Conservation (phyloP, 1,139 yeast genomes). For the Yamadazyma trypodendri region DNA sequence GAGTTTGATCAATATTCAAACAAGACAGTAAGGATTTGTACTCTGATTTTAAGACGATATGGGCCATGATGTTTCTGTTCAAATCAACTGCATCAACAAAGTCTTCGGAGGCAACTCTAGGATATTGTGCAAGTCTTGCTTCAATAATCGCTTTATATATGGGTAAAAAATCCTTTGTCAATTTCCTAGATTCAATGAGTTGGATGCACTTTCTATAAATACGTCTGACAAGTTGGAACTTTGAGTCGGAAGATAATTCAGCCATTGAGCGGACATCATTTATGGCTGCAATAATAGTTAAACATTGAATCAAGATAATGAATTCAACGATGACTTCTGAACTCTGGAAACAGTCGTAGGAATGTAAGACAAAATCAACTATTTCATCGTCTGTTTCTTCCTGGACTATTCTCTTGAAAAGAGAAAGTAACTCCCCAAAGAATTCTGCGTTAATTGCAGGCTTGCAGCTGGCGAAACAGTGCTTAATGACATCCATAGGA, state of each 20-base stretch:
- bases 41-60: slow-evolving; percentile 55
- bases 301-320: slow-evolving; percentile 50
- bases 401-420: slow-evolving; percentile 23
- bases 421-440: slow-evolving; percentile 30
- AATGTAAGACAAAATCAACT: slow-evolving; percentile 45
- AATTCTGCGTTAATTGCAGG: slow-evolving; percentile 18
- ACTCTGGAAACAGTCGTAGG: slow-evolving; percentile 59
- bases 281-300: slow-evolving; percentile 42
- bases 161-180: slow-evolving; percentile 34
- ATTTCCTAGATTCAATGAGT: slow-evolving; percentile 38
- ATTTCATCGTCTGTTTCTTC: slow-evolving; percentile 46
- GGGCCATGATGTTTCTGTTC: slow-evolving; percentile 43
- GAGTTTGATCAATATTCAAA: slow-evolving; percentile 29
- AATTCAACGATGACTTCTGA: slow-evolving; percentile 61
- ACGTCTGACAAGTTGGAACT: slow-evolving; percentile 39
- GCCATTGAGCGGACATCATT: slow-evolving; percentile 30
- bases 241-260: slow-evolving; percentile 26
- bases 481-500: slow-evolving; percentile 40
- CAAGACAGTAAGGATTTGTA: slow-evolving; percentile 47
- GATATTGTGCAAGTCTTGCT: slow-evolving; percentile 41
- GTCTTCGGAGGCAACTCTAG: slow-evolving; percentile 28
- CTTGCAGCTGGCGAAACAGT: slow-evolving; percentile 20
- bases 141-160: slow-evolving; percentile 33
- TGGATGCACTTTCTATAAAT: slow-evolving; percentile 48
- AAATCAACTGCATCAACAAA: slow-evolving; percentile 12